phyloP scores from a whole-genome alignment of 2,329 filamentous ascomycete genomes.

The Dryadomyces sulphureus region DNA sequence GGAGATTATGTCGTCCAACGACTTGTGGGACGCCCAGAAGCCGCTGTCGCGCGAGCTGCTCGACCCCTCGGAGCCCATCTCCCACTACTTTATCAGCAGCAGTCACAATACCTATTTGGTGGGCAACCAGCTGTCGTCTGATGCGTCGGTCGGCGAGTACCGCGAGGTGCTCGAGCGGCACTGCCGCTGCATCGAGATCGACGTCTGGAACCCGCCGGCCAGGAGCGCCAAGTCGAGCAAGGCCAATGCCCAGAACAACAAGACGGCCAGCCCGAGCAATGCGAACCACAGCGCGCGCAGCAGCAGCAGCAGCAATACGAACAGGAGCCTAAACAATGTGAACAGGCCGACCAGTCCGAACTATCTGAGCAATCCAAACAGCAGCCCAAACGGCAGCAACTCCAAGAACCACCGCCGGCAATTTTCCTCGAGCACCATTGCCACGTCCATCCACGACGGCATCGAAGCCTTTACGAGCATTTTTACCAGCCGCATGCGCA shows the following conservation, averaged over 20 bases:
- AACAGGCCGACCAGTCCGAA: slow-evolving; percentile 16
- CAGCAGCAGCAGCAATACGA: neutral
- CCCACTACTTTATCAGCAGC: slow-evolving; percentile 87
- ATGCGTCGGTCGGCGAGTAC: slow-evolving; percentile 65
- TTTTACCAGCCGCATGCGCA: slow-evolving; percentile 8
- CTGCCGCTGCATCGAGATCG: slow-evolving; percentile 86
- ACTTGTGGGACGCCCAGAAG: slow-evolving; percentile 27
- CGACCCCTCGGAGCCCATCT: slow-evolving; percentile 54
- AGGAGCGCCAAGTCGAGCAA: slow-evolving; percentile 23
- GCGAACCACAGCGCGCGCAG: no score
- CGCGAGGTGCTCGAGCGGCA: slow-evolving; percentile 57
- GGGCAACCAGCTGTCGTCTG: slow-evolving; percentile 71
- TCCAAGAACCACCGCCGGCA: slow-evolving; percentile 17
- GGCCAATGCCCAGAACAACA: no score
- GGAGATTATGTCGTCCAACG: slow-evolving; percentile 28
- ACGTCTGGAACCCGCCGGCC: slow-evolving; percentile 70
- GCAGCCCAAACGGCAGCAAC: slow-evolving; percentile 17
- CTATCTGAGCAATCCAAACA: slow-evolving; percentile 15
- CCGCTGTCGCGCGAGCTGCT: slow-evolving; percentile 21
- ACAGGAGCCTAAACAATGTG: slow-evolving; percentile 17
- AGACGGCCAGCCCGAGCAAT: no score
- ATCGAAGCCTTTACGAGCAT: slow-evolving; percentile 15
- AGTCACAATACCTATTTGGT: slow-evolving; percentile 90
- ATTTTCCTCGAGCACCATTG: slow-evolving; percentile 22
- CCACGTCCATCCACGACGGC: slow-evolving; percentile 24